phyloP scores from a whole-genome alignment of 1,139 yeast species.

The Sugiyamaella castrensis region DNA sequence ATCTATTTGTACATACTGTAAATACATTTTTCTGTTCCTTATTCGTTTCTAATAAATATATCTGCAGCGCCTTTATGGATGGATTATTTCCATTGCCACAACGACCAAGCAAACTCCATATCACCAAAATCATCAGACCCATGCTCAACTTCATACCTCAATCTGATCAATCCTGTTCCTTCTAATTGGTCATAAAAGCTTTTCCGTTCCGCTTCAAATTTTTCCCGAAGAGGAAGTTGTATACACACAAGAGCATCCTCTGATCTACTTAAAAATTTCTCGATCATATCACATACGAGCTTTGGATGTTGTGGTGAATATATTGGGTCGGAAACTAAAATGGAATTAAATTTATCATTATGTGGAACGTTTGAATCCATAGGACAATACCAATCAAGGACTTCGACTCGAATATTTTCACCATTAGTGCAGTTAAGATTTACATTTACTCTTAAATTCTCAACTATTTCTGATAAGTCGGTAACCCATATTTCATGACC shows the following conservation, averaged over 20 bases:
- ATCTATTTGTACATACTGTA: neutral
- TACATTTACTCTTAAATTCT: constrained; percentile 61
- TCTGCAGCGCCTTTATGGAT: neutral
- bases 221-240: constrained; percentile 71
- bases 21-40: neutral
- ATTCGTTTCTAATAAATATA: neutral
- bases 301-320: constrained; percentile 79
- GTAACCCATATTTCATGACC: constrained; percentile 60
- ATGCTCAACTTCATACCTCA: constrained; percentile 43
- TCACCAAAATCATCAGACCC: constrained; percentile 90
- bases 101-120: constrained; percentile 46
- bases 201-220: constrained; percentile 63
- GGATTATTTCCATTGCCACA: constrained; percentile 29
- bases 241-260: constrained; percentile 49
- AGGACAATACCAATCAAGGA: constrained; percentile 77
- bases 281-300: constrained; percentile 62
- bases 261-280: constrained; percentile 37
- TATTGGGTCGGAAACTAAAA: constrained; percentile 82
- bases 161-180: constrained; percentile 33
- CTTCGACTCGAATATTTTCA: constrained; percentile 41
- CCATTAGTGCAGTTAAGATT: constrained; percentile 44
- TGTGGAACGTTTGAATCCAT: constrained; percentile 10
- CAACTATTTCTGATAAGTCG: constrained; percentile 73
- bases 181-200: constrained; percentile 54
- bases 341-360: constrained; percentile 47